phyloP scores from a whole-genome alignment of 2,329 filamentous ascomycete genomes.

The Neophaeococcomyces aloes region DNA sequence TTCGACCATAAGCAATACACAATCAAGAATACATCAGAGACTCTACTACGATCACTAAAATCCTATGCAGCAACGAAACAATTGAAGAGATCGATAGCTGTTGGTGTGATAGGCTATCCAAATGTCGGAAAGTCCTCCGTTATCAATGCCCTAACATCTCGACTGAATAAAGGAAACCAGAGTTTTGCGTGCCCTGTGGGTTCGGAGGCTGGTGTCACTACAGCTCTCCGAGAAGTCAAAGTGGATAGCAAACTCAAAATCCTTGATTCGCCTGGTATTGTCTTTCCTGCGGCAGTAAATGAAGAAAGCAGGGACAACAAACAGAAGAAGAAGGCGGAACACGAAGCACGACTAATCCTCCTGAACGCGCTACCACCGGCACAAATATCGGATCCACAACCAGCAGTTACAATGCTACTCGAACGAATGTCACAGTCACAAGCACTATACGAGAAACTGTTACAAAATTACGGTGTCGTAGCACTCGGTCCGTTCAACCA shows the following conservation, averaged over 20 bases:
- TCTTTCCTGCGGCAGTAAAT: constrained; percentile 62
- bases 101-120: constrained; percentile 89
- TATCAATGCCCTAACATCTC: constrained; percentile 80
- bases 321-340: constrained; percentile 57
- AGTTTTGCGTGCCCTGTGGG: constrained; percentile 70
- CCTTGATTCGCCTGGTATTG: constrained; percentile 87
- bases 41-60: constrained; percentile 82
- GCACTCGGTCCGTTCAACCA: constrained; percentile 56
- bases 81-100: constrained; percentile 78
- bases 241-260: constrained; percentile 89
- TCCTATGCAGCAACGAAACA: constrained; percentile 73
- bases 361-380: constrained; percentile 88
- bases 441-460: constrained; percentile 66
- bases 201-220: constrained; percentile 86
- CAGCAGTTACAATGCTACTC: constrained; percentile 75
- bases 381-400: constrained; percentile 85
- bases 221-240: constrained; percentile 78
- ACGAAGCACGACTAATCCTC: constrained; percentile 70
- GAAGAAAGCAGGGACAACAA: constrained; percentile 32
- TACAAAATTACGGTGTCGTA: constrained; percentile 73
- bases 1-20: constrained; percentile 89
- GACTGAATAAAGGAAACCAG: constrained; percentile 52
- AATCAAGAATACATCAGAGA: constrained; percentile 71
- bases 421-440: constrained; percentile 64
- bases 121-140: constrained; percentile 96